phyloP scores from a whole-genome alignment of 176 grass and related monocot species.

The Aegilops tauschii region DNA sequence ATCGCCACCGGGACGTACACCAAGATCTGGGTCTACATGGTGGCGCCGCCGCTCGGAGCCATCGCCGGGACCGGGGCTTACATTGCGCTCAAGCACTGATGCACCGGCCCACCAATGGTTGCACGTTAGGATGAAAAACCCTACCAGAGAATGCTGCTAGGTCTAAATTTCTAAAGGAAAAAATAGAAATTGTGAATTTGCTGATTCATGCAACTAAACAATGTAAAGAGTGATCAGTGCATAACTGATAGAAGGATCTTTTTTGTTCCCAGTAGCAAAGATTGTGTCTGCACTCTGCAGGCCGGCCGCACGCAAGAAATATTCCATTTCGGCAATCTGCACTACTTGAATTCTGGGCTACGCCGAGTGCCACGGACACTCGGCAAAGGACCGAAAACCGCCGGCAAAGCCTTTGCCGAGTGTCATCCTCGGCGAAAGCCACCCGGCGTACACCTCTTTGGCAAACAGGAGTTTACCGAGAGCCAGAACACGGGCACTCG shows the following conservation, averaged over 20 bases:
- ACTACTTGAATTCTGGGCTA: too few relatives aligned
- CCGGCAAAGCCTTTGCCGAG: too few relatives aligned
- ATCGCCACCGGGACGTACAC: slow-evolving; percentile 43
- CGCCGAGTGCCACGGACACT: too few relatives aligned
- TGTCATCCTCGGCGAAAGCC: too few relatives aligned
- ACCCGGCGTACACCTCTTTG: too few relatives aligned
- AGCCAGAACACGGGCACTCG: too few relatives aligned
- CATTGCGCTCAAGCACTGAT: slow-evolving; percentile 32
- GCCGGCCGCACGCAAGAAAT: not conserved
- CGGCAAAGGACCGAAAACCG: too few relatives aligned
- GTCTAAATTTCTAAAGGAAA: not conserved
- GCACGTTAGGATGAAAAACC: not conserved
- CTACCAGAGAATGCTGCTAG: not conserved
- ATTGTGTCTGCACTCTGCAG: not conserved
- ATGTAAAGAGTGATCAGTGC: not conserved
- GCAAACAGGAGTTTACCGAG: too few relatives aligned
- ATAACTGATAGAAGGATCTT: not conserved
- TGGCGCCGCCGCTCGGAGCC: slow-evolving; percentile 46
- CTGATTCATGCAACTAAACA: not conserved
- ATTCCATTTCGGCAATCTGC: not conserved
- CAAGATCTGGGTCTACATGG: slow-evolving; percentile 54
- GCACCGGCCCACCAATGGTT: not conserved
- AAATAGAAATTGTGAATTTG: not conserved
- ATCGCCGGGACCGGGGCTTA: slow-evolving; percentile 40
- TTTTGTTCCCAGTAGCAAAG: not conserved